A percentile compares a stretch with the other conserved stretches of the same genome.
phyloP scores from a whole-genome alignment of 176 grass and related monocot genomes.

The Zea luxurians region DNA sequence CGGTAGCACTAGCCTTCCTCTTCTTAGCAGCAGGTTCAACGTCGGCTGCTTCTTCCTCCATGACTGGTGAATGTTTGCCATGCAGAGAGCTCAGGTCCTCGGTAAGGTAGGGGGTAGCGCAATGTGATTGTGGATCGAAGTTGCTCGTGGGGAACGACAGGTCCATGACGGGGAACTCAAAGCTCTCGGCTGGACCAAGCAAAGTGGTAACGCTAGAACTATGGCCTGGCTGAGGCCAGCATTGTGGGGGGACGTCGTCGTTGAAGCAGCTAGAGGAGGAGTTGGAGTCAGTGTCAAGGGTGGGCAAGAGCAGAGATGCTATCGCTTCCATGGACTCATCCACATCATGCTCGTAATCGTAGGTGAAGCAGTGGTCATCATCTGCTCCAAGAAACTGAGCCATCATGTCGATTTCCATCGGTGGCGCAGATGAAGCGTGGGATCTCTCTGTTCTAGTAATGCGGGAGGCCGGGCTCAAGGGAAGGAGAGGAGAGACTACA shows the following conservation, averaged over 20 bases:
- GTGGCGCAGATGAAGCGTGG: constrained; percentile 32
- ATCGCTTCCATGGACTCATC: constrained; percentile 50
- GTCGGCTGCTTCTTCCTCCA: constrained; percentile 50
- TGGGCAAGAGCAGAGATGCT: constrained; percentile 50
- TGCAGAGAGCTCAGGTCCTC: constrained; percentile 32
- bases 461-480: constrained; percentile 9
- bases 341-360: constrained; percentile 54
- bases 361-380: constrained; percentile 55
- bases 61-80: constrained; percentile 27
- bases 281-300: constrained; percentile 56
- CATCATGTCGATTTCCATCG: constrained; percentile 51
- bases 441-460: constrained; percentile 47
- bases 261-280: constrained; percentile 44
- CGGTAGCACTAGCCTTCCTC: constrained; percentile 53
- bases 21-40: constrained; percentile 38
- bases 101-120: constrained; percentile 32
- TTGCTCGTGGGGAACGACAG: constrained; percentile 7
- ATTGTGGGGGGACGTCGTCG: constrained; percentile 43
- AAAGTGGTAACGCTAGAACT: constrained; percentile 42
- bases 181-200: constrained; percentile 43
- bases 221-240: constrained; percentile 42
- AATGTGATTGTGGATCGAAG: constrained; percentile 33
- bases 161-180: constrained; percentile 41
- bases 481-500: constrained; percentile 22
- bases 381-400: constrained; percentile 50